Percentiles rank a stretch among this genome's conserved stretches.
These are phyloP conservation scores for Hemisphaericaspora lyxosophila DNA, from an alignment of 1,139 yeast species.

Conservation along the genomic window DNA sequence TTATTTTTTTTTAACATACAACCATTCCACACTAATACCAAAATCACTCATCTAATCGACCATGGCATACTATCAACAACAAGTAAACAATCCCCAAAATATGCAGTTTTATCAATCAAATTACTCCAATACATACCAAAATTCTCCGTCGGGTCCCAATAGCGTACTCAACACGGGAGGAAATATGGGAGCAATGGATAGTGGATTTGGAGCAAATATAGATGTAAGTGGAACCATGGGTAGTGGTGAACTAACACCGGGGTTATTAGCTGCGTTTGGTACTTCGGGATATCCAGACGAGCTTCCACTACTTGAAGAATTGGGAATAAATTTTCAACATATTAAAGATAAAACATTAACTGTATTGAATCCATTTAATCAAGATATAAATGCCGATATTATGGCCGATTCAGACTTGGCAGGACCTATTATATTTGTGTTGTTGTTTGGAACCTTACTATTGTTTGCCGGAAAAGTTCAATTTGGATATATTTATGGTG, in stretches of 20 bases:
- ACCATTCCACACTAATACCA: background rate
- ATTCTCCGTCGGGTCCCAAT: constrained; percentile 4
- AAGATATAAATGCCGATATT: constrained; percentile 63
- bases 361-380: constrained; percentile 75
- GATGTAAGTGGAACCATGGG: constrained; percentile 53
- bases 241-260: constrained; percentile 61
- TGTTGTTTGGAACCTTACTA: constrained; percentile 82
- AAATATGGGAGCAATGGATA: constrained; percentile 40
- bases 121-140: constrained; percentile 32
- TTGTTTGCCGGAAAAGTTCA: constrained; percentile 89
- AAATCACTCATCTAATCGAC: background rate
- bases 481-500: constrained; percentile 96
- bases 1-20: background rate
- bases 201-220: constrained; percentile 35
- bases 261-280: constrained; percentile 88
- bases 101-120: constrained; percentile 49
- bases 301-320: constrained; percentile 86
- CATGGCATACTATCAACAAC: constrained; percentile 46
- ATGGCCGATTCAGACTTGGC: constrained; percentile 92
- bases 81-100: constrained; percentile 35
- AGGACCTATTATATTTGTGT: constrained; percentile 89
- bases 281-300: constrained; percentile 93
- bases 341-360: constrained; percentile 83
- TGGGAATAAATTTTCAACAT: constrained; percentile 90
- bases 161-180: constrained; percentile 8